Base-by-base conservation (phyloP, 306 rosid genomes). In the Ormosia semicastrata region DNA sequence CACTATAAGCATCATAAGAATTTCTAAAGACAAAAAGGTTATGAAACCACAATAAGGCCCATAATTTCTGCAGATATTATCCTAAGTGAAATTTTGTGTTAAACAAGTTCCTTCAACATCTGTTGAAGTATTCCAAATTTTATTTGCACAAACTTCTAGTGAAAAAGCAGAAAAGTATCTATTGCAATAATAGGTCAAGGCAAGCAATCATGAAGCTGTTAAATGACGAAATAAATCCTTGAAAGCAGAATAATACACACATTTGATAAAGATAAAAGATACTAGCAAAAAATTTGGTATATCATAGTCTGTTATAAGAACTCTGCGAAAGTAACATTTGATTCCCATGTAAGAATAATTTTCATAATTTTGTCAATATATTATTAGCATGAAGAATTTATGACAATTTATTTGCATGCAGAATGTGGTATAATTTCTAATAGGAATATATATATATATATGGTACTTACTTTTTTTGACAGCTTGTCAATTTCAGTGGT, bases 401-500 rank as follows among this genome's bases (percentile, higher is more conserved):
- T 18, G 3, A 24, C 60, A 50, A 68, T 11, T 14, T 43, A 12
- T 12, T 11, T 18, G 37, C 68, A 75, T 37, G 41, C 73, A 73
- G 44, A 33, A 39, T 41, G 71, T 7, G 13, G 29, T 76, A 75
- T 72, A 56, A 71, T 49, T 64, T 65, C 32, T 36, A 29, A 58
- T 24, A 64, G 54, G 47, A 73, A 81, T 8, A 54, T 10, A 46
- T 24, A 24, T 24, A 24, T 24, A 81, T 7, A 72, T 59, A 71
- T 40, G 36, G 58, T 44, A 84, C 98, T 86, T 90, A 95, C 99
- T 80, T 95, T 94, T 67, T 81, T 76, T 36, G 89, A 62, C 76
- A 95, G 78, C 78, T 81, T 92, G 11, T 85, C 92, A 83, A 95
- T 84, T 88, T 93, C 97, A 71, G 93, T 30, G 62, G 78, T 50